Evolutionary conservation across 805 yeast genomes (phyloP).

Genomic region (Scheffersomyces ergatensis): DNA sequence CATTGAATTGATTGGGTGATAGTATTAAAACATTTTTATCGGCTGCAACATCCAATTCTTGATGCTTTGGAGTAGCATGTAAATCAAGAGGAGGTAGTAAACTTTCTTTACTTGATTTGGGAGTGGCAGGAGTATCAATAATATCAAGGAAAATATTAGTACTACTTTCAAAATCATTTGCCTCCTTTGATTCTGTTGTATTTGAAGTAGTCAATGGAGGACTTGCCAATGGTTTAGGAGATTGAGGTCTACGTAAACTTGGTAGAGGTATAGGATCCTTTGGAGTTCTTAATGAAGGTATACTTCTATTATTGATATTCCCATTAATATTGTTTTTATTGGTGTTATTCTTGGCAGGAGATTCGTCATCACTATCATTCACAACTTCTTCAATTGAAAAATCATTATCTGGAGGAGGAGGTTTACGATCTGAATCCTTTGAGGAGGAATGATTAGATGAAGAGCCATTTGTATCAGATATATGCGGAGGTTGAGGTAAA

Average conservation of each 20-base stretch:
- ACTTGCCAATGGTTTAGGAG: background rate
- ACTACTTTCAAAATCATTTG: background rate
- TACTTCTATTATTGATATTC: constrained; percentile 1
- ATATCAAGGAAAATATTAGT: constrained; percentile 3
- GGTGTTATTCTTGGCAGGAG: constrained; percentile 2
- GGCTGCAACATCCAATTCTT: constrained; percentile 10
- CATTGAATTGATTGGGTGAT: constrained; percentile 38
- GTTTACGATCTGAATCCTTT: background rate
- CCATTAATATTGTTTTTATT: too few relatives aligned
- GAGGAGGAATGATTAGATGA: background rate
- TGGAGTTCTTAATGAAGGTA: constrained; percentile 6
- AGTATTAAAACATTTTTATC: constrained; percentile 32
- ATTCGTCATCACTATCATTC: constrained; percentile 38
- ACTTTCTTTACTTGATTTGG: constrained; percentile 9
- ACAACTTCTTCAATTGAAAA: constrained; percentile 38
- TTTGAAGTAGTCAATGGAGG: constrained; percentile 1
- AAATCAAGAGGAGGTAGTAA: constrained; percentile 10
- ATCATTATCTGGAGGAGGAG: constrained; percentile 15
- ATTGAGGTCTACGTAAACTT: background rate
- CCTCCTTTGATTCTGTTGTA: background rate
- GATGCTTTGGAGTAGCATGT: constrained; percentile 6
- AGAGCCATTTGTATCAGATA: background rate
- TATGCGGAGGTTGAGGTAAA: constrained; percentile 13
- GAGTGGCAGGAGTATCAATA: constrained; percentile 8
- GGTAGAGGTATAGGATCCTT: background rate